phyloP scores from a whole-genome alignment of 768 basidiomycete genomes.

The Gyrodon lividus region DNA sequence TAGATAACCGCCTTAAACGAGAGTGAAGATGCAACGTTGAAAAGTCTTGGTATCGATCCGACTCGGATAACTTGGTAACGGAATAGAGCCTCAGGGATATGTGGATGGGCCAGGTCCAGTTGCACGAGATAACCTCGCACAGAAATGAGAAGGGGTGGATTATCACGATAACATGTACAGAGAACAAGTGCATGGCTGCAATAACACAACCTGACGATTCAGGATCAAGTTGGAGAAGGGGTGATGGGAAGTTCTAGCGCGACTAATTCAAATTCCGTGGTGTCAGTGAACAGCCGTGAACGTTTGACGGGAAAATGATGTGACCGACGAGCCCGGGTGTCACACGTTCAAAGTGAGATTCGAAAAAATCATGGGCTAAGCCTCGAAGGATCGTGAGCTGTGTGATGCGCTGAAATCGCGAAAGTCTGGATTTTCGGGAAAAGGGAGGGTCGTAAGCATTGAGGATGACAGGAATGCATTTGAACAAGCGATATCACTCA shows the following conservation, averaged over 20 bases:
- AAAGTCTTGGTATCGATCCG: not conserved
- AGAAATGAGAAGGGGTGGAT: not conserved
- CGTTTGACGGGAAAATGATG: conserved; percentile 5
- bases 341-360: not conserved
- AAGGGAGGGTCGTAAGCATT: not conserved
- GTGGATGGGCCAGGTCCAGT: not conserved
- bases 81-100: not conserved
- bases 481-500: not conserved
- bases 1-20: not conserved
- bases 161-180: too few species aligned
- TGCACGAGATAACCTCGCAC: not conserved
- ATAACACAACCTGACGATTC: not conserved
- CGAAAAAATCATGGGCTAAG: too few species aligned
- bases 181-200: not conserved
- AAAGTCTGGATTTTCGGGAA: not conserved
- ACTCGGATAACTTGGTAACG: not conserved
- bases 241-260: not conserved
- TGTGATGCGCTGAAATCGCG: not conserved
- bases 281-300: not conserved
- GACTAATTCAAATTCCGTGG: conserved; percentile 14
- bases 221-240: not conserved
- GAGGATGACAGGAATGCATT: not conserved
- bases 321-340: not conserved
- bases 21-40: not conserved
- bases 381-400: not conserved